Evolutionary conservation across 2,329 filamentous ascomycete species (phyloP), one percentile per base, ranked within the genome.

Genomic region (Dactylellina parvicollis): DNA sequence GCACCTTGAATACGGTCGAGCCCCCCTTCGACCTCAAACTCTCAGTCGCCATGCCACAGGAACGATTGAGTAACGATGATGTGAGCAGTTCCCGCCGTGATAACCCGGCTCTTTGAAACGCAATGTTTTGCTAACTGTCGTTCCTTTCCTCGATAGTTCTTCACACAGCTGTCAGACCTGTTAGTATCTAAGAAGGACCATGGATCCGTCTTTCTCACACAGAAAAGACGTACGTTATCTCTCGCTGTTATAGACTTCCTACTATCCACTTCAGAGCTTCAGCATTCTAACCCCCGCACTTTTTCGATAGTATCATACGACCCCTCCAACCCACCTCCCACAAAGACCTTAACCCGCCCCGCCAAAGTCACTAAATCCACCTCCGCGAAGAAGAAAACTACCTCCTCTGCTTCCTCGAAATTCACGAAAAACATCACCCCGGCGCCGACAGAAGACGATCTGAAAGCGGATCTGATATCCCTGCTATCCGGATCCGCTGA

Each of bases 201-300:
- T 80, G 90, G 90, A 77, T 87, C 88, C 55, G 84, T 96, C 76
- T 89, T 87, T 80, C 83, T 96, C 69, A 89, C 86, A 56, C 91
- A 96, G 79, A 94, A 94, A 80, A 86, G 90, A 82, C 81, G 90
- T 91, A 84, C 75, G 85, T 54, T 18, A 56, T 26, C 18, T 36
- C n/a, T n/a, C n/a, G n/a, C n/a, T n/a, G n/a, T n/a, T n/a, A n/a
- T n/a, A n/a, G n/a, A n/a, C n/a, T n/a, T n/a, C n/a, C n/a, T n/a
- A n/a, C n/a, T n/a, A n/a, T n/a, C n/a, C n/a, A n/a, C n/a, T n/a
- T n/a, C n/a, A n/a, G n/a, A n/a, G n/a, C n/a, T n/a, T n/a, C n/a
- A n/a, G n/a, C n/a, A n/a, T n/a, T n/a, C n/a, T n/a, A n/a, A n/a
- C 47, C 2, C 26, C 7, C 30, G 20, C 18, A 9, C 40, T 54